phyloP scores from a whole-genome alignment of 1,139 yeast species.

The Sugiyamaella castrensis region DNA sequence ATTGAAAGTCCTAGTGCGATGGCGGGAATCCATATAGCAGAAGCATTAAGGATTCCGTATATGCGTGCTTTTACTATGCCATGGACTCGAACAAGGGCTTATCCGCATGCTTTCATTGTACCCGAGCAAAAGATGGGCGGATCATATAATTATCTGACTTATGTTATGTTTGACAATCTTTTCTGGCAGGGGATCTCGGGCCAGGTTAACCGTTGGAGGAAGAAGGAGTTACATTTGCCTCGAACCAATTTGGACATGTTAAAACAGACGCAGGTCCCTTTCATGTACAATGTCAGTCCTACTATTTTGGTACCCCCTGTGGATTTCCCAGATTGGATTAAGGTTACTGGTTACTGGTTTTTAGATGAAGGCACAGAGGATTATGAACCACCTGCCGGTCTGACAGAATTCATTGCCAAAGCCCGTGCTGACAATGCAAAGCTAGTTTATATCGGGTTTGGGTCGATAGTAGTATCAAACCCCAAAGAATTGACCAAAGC shows the following conservation, averaged over 20 bases:
- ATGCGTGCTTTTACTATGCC: constrained; percentile 98
- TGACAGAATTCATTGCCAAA: constrained; percentile 56
- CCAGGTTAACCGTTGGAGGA: constrained; percentile 87
- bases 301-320: constrained; percentile 86
- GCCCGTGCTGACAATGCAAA: constrained; percentile 64
- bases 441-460: constrained; percentile 89
- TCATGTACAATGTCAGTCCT: constrained; percentile 84
- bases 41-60: constrained; percentile 83
- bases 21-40: constrained; percentile 95
- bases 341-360: constrained; percentile 95
- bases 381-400: constrained; percentile 61
- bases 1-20: constrained; percentile 94
- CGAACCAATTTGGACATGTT: constrained; percentile 67
- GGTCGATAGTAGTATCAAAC: constrained; percentile 86
- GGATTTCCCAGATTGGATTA: constrained; percentile 92
- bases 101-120: constrained; percentile 93
- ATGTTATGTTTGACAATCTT: constrained; percentile 85
- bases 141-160: constrained; percentile 85
- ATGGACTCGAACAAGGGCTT: constrained; percentile 93
- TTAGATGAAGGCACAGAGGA: constrained; percentile 60
- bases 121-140: constrained; percentile 95
- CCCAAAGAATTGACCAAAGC: constrained; percentile 76
- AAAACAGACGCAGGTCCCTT: constrained; percentile 81
- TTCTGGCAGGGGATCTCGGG: constrained; percentile 93
- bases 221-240: constrained; percentile 57